Conservation (phyloP, 148 eudicot genomes). For the Suaeda aralocaspica region DNA sequence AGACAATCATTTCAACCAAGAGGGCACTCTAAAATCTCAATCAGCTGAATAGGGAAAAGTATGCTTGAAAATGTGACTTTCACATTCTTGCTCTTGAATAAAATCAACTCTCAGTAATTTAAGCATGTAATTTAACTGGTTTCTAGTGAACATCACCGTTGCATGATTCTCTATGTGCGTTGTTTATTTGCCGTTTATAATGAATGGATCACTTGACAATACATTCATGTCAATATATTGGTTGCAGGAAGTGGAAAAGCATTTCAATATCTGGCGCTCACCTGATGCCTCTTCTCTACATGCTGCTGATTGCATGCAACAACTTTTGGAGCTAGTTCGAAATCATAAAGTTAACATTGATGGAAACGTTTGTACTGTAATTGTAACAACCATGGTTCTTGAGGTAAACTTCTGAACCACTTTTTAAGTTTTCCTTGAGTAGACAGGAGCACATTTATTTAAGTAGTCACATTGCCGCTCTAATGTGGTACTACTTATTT, state of each 20-base stretch:
- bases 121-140: neutral
- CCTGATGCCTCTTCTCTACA: constrained; percentile 45
- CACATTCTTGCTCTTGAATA: neutral
- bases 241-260: constrained; percentile 60
- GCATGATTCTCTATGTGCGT: neutral
- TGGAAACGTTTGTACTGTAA: constrained; percentile 78
- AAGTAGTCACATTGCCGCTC: neutral
- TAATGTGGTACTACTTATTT: neutral
- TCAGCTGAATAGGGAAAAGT: neutral
- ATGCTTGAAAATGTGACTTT: neutral
- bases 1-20: neutral
- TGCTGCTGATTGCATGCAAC: constrained; percentile 85
- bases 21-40: neutral
- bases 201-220: neutral
- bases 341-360: constrained; percentile 74
- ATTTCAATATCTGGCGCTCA: constrained; percentile 54
- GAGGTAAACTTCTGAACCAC: constrained; percentile 44
- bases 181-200: neutral
- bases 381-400: constrained; percentile 75
- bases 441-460: neutral
- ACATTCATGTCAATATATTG: neutral
- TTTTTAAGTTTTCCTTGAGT: neutral
- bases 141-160: neutral
- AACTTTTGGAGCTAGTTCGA: constrained; percentile 73
- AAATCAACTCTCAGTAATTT: neutral